Percentiles rank a stretch among this genome's conserved stretches.
phyloP scores from a whole-genome alignment of 169 alveolate species.

The Amoebophrya sp. region DNA sequence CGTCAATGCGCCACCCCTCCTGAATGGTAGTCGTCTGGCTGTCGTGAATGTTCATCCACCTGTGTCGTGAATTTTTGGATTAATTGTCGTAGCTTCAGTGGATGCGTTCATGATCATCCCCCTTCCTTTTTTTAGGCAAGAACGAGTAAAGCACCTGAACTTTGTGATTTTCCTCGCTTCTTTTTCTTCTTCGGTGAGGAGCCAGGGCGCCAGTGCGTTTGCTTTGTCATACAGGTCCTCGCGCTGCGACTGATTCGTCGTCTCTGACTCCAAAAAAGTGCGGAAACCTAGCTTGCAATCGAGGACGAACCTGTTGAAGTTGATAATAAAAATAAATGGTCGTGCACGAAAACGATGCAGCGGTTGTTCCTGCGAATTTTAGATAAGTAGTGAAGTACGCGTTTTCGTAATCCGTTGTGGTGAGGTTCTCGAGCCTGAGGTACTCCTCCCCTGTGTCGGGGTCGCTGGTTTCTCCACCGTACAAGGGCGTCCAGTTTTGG shows the following conservation, averaged over 20 bases:
- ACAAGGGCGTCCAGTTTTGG: neutral
- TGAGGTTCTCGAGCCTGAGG: neutral
- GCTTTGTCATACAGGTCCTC: neutral
- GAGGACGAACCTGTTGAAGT: neutral
- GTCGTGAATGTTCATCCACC: neutral
- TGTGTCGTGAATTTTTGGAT: neutral
- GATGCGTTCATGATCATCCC: no score
- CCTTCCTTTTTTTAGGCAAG: no score
- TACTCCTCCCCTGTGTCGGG: neutral
- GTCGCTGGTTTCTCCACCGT: neutral
- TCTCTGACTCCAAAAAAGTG: neutral
- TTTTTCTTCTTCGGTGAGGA: neutral
- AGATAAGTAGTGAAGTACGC: no score
- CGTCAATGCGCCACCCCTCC: neutral
- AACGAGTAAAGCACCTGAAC: no score
- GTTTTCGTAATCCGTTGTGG: neutral
- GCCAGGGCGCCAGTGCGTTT: neutral
- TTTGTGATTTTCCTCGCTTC: neutral
- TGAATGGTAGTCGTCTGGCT: neutral
- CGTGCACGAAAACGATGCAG: no score
- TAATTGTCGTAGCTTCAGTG: no score
- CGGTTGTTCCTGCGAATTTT: no score
- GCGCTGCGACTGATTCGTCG: neutral
- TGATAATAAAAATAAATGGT: no score
- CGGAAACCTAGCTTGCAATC: neutral